Percentiles rank a stretch among this genome's conserved stretches.
phyloP scores from a whole-genome alignment of 805 yeast genomes.

The Saccharomyces eubayanus region DNA sequence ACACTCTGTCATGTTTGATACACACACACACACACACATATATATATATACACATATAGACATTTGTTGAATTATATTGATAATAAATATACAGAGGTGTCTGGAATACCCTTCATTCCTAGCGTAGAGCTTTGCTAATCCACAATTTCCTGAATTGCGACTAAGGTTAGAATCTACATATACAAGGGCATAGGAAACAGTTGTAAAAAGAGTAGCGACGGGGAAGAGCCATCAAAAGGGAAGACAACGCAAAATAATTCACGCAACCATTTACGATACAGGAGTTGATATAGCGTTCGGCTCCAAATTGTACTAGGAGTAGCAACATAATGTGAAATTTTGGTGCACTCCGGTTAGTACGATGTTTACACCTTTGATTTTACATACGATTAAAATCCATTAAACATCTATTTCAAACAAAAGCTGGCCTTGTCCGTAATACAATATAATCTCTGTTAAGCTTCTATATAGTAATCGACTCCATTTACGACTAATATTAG shows the following conservation, averaged over 20 bases:
- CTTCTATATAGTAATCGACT: constrained; percentile 1
- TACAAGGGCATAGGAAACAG: too few relatives aligned
- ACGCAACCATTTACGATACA: not conserved
- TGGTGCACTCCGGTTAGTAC: too few relatives aligned
- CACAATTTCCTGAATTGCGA: not conserved
- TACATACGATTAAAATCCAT: too few relatives aligned
- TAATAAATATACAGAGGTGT: not conserved
- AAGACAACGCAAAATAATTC: not conserved
- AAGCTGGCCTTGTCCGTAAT: constrained; percentile 3
- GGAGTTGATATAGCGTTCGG: not conserved
- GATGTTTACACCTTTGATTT: too few relatives aligned
- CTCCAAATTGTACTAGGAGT: not conserved
- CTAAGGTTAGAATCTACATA: too few relatives aligned
- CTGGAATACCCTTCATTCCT: not conserved
- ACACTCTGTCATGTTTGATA: not conserved
- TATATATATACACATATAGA: not conserved
- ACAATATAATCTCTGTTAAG: constrained; percentile 6
- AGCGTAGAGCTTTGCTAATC: not conserved
- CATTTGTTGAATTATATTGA: not conserved
- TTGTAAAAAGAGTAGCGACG: too few relatives aligned
- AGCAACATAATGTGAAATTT: too few relatives aligned
- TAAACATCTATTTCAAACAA: constrained; percentile 3
- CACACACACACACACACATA: not conserved
- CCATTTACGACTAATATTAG: too few relatives aligned
- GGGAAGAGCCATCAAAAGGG: too few relatives aligned